A percentile compares a stretch with the other conserved stretches of the same genome.
Conservation (phyloP, 129 eudicot genomes). For the Artemisia tridentata region DNA sequence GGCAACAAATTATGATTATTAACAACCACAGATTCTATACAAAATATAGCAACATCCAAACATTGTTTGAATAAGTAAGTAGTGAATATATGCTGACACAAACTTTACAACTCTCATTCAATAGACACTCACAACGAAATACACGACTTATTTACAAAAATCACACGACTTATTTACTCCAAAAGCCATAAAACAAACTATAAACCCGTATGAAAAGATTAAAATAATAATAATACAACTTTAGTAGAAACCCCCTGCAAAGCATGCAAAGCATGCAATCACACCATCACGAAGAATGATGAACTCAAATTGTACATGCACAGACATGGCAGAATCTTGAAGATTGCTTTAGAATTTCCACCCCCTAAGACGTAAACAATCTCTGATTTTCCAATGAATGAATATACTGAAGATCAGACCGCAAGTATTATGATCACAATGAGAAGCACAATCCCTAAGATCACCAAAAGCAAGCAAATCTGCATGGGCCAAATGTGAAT, state of each 20-base stretch:
- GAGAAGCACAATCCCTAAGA: slow-evolving; percentile 82
- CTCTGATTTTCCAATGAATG: slow-evolving; percentile 10
- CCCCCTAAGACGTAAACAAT: slow-evolving; percentile 5
- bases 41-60: neutral
- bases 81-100: neutral
- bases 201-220: neutral
- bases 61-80: neutral
- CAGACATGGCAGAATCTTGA: slow-evolving; percentile 13
- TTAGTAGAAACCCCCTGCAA: slow-evolving; percentile 26
- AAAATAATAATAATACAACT: slow-evolving; percentile 5
- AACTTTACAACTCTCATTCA: slow-evolving; percentile 12
- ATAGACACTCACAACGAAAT: neutral
- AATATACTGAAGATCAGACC: slow-evolving; percentile 35
- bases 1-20: too few species aligned
- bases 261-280: slow-evolving; percentile 26
- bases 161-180: slow-evolving; percentile 18
- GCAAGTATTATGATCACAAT: slow-evolving; percentile 70
- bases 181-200: slow-evolving; percentile 18
- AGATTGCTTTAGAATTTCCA: neutral
- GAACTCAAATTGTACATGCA: slow-evolving; percentile 22
- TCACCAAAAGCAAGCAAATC: slow-evolving; percentile 92
- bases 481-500: slow-evolving; percentile 33
- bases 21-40: too few species aligned
- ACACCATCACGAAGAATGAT: slow-evolving; percentile 3
- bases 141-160: slow-evolving; percentile 18